Evolutionary conservation across 2,329 filamentous ascomycete genomes (phyloP).

Genomic region (Aspergillus tamarii): DNA sequence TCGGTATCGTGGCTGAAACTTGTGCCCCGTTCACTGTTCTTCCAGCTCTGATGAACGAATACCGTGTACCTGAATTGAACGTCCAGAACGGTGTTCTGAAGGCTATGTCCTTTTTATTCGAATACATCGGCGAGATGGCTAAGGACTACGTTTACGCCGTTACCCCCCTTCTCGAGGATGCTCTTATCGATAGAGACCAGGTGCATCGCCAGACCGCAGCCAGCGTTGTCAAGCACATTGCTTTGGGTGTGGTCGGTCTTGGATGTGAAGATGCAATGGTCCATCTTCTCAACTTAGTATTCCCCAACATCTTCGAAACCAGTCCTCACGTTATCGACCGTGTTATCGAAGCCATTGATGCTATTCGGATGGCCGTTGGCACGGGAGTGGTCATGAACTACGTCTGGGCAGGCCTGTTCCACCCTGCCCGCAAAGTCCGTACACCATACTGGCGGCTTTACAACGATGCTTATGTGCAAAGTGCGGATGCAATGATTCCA

Average conservation of each 20-base stretch:
- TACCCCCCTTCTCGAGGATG: conserved; percentile 91
- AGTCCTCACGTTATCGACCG: conserved; percentile 97
- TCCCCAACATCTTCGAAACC: conserved; percentile 97
- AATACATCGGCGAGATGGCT: conserved; percentile 99
- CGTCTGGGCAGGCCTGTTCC: conserved; percentile 96
- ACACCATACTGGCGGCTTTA: conserved; percentile 95
- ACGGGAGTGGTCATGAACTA: conserved; percentile 96
- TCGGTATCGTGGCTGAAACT: conserved; percentile 97
- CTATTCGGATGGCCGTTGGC: conserved; percentile 89
- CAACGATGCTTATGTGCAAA: conserved; percentile 95
- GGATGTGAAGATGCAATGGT: conserved; percentile 99
- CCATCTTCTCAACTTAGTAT: conserved; percentile 92
- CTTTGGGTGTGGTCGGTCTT: conserved; percentile 93
- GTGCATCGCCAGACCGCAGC: conserved; percentile 97
- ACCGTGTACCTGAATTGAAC: conserved; percentile 95
- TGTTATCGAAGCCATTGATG: conserved; percentile 96
- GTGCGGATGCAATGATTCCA: conserved; percentile 91
- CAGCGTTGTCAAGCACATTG: conserved; percentile 96
- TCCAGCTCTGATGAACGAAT: conserved; percentile 99
- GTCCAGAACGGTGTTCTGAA: conserved; percentile 99
- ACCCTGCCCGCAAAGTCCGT: conserved; percentile 91
- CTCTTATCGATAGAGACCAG: conserved; percentile 95
- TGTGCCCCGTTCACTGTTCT: conserved; percentile 98
- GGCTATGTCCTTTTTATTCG: conserved; percentile 93
- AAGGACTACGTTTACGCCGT: conserved; percentile 99